These are phyloP conservation scores for Juglanconis juglandina DNA, from an alignment of 2,329 filamentous ascomycete species.

Conservation along the genomic window DNA sequence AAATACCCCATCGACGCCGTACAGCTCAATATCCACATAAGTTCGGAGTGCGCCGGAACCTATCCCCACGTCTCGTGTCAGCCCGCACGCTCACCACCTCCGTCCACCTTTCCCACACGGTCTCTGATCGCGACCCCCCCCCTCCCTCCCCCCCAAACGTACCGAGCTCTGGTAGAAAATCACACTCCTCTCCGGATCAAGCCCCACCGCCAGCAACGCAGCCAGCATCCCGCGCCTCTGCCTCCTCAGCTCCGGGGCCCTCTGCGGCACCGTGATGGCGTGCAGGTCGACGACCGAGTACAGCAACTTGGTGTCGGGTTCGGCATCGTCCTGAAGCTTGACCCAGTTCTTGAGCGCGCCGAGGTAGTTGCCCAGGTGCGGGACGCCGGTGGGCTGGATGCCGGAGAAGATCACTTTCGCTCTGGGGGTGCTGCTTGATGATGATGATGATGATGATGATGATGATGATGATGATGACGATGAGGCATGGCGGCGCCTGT, in stretches of 20 bases:
- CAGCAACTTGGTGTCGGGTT: slow-evolving; percentile 59
- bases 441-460: neutral
- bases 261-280: slow-evolving; percentile 78
- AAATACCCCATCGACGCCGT: no score
- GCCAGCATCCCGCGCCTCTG: slow-evolving; percentile 74
- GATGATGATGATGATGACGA: neutral
- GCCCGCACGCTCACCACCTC: no score
- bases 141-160: no score
- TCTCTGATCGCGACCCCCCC: no score
- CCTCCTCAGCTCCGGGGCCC: slow-evolving; percentile 56
- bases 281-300: slow-evolving; percentile 93
- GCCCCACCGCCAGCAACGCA: slow-evolving; percentile 75
- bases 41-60: no score
- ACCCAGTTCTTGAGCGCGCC: slow-evolving; percentile 88
- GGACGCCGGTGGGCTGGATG: slow-evolving; percentile 92
- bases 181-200: slow-evolving; percentile 71
- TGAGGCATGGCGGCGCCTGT: slow-evolving; percentile 3
- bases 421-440: slow-evolving; percentile 10
- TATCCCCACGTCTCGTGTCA: no score
- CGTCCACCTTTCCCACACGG: no score
- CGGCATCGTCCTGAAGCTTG: slow-evolving; percentile 65
- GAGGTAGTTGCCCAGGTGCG: slow-evolving; percentile 92
- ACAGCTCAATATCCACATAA: no score
- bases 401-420: slow-evolving; percentile 79
- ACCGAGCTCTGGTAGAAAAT: slow-evolving; percentile 83